A percentile compares a stretch with the other conserved stretches of the same genome.
These are phyloP conservation scores for Neurospora hispaniola DNA, from an alignment of 495 filamentous ascomycete genomes.

Conservation along the genomic window DNA sequence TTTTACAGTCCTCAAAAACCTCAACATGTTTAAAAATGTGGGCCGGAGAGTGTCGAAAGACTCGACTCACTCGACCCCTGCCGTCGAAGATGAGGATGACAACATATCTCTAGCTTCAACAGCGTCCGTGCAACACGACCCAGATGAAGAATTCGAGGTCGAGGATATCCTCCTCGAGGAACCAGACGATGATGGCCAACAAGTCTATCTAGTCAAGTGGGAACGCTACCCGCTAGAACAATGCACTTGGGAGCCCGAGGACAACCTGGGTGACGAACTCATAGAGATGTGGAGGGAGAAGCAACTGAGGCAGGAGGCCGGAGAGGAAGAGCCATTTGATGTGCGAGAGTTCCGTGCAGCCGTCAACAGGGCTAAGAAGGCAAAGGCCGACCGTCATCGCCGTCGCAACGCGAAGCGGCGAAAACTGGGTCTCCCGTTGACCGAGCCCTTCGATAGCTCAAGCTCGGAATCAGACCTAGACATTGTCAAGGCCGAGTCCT, in stretches of 20 bases:
- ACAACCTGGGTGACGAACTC: constrained; percentile 40
- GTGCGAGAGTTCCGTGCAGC: constrained; percentile 33
- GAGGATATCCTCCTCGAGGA: constrained; percentile 44
- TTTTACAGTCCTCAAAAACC: background rate
- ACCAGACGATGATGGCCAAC: constrained; percentile 21
- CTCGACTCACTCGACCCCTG: background rate
- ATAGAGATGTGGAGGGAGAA: constrained; percentile 44
- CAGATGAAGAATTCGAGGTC: constrained; percentile 36
- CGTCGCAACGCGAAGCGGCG: constrained; percentile 38
- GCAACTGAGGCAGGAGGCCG: constrained; percentile 33
- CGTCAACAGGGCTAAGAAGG: constrained; percentile 11
- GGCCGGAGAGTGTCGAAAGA: background rate
- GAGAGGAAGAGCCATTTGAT: constrained; percentile 37
- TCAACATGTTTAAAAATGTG: constrained; percentile 2
- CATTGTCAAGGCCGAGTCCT: background rate
- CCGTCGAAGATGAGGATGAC: constrained; percentile 35
- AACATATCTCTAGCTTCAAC: constrained; percentile 55
- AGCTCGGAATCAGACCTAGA: background rate
- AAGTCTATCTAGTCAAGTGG: constrained; percentile 57
- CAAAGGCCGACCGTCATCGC: constrained; percentile 31
- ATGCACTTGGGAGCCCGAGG: constrained; percentile 55
- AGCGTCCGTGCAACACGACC: constrained; percentile 24
- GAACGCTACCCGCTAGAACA: constrained; percentile 45
- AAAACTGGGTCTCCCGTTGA: constrained; percentile 23
- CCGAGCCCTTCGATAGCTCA: constrained; percentile 5